phyloP scores from a whole-genome alignment of 257 asterid genomes.

The Ophiorrhiza pumila region DNA sequence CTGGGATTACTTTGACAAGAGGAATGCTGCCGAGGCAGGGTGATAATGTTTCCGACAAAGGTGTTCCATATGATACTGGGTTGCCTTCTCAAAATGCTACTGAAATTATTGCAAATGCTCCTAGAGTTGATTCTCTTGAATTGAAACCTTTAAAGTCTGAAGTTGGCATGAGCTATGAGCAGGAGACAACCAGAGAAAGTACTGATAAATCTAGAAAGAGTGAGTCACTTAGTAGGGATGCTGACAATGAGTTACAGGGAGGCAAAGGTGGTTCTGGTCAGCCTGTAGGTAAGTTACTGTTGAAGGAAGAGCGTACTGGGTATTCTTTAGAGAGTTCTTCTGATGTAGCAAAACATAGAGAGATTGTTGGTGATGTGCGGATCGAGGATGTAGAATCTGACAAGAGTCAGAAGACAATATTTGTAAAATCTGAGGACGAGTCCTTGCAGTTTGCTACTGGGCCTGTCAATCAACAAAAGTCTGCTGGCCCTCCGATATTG shows the following conservation, averaged over 20 bases:
- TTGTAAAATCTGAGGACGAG: conserved; percentile 19
- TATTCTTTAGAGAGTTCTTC: conserved; percentile 39
- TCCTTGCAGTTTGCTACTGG: conserved; percentile 21
- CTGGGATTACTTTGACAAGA: conserved; percentile 17
- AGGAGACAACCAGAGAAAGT: conserved; percentile 18
- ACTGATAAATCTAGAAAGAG: conserved; percentile 22
- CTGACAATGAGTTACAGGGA: conserved; percentile 26
- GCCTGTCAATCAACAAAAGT: conserved; percentile 16
- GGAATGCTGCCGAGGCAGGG: conserved; percentile 32
- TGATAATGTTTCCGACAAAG: conserved; percentile 21
- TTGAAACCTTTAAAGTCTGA: conserved; percentile 27
- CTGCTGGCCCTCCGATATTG: conserved; percentile 24
- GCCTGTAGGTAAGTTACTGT: conserved; percentile 37
- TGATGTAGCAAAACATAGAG: conserved; percentile 32
- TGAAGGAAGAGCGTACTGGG: conserved; percentile 33
- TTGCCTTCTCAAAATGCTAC: conserved; percentile 33
- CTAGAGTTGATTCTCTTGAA: conserved; percentile 36
- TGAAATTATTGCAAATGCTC: conserved; percentile 34
- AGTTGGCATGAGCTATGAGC: conserved; percentile 17
- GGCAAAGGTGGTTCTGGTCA: conserved; percentile 42
- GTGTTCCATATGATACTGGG: conserved; percentile 30
- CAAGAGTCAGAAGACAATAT: conserved; percentile 12
- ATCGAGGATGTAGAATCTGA: conserved; percentile 13
- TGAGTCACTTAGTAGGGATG: conserved; percentile 15
- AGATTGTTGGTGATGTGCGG: conserved; percentile 7